These are phyloP conservation scores for Crithidia sp. DNA, from an alignment of 208 protist genomes.

Conservation along the genomic window DNA sequence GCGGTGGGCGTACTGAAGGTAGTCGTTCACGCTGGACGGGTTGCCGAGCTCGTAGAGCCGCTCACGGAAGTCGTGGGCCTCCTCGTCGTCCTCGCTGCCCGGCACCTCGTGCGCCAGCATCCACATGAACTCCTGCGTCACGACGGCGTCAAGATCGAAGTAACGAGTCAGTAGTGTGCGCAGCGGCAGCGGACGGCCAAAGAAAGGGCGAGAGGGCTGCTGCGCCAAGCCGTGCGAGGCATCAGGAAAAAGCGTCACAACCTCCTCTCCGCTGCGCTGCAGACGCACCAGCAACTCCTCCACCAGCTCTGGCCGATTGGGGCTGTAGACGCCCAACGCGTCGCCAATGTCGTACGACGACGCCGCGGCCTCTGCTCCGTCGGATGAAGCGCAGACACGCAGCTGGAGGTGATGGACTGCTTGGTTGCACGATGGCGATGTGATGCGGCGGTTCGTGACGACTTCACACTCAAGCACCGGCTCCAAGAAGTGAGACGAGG, in stretches of 20 bases:
- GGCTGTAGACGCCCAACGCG: slow-evolving; percentile 80
- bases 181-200: slow-evolving; percentile 52
- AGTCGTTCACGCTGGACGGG: slow-evolving; percentile 62
- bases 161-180: slow-evolving; percentile 63
- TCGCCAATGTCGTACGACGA: slow-evolving; percentile 73
- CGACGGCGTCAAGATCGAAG: slow-evolving; percentile 83
- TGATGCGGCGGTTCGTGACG: slow-evolving; percentile 53
- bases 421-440: slow-evolving; percentile 66
- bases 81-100: slow-evolving; percentile 22
- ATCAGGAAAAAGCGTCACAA: slow-evolving; percentile 54
- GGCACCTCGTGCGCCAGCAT: slow-evolving; percentile 70
- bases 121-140: slow-evolving; percentile 74
- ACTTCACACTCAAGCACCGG: slow-evolving; percentile 53
- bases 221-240: slow-evolving; percentile 50
- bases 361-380: background rate
- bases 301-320: slow-evolving; percentile 57
- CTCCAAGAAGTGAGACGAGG: slow-evolving; percentile 23
- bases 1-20: slow-evolving; percentile 78
- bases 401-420: slow-evolving; percentile 70
- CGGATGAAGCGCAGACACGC: background rate
- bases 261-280: slow-evolving; percentile 38
- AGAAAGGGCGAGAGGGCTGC: slow-evolving; percentile 61
- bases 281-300: slow-evolving; percentile 55
- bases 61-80: slow-evolving; percentile 45
- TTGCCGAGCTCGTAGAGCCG: slow-evolving; percentile 77